Percentiles rank a stretch among this genome's conserved stretches.
phyloP scores from a whole-genome alignment of 169 alveolate genomes.

The Plasmodium gallinaceum region DNA sequence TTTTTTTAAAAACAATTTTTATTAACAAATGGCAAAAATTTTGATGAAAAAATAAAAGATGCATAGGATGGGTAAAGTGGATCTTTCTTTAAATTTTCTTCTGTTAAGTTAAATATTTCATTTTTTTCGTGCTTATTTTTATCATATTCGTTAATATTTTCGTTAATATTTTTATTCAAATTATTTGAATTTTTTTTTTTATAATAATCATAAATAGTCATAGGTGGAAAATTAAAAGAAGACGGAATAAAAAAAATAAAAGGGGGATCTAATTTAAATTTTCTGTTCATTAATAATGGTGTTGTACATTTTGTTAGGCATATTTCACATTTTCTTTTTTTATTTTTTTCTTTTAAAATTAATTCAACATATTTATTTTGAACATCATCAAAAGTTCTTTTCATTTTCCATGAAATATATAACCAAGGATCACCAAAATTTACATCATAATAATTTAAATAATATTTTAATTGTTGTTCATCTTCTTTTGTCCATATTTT shows the following conservation, averaged over 20 bases:
- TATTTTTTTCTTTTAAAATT: constrained; percentile 81
- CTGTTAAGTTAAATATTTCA: neutral
- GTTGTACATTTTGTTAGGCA: constrained; percentile 84
- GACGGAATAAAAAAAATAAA: constrained; percentile 87
- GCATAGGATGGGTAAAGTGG: constrained; percentile 71
- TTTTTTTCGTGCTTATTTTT: neutral
- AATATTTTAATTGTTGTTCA: constrained; percentile 82
- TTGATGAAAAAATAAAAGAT: constrained; percentile 59
- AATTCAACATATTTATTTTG: constrained; percentile 84
- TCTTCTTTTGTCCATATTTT: constrained; percentile 88
- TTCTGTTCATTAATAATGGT: constrained; percentile 88
- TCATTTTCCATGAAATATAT: constrained; percentile 92
- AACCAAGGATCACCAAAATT: constrained; percentile 92
- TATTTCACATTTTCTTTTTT: constrained; percentile 86
- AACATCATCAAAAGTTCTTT: constrained; percentile 88
- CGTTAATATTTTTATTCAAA: neutral
- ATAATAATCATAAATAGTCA: constrained; percentile 65
- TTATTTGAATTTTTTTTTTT: constrained; percentile 11
- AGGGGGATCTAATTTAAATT: constrained; percentile 90
- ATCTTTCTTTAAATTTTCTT: constrained; percentile 17
- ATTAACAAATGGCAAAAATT: constrained; percentile 48
- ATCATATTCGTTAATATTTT: neutral
- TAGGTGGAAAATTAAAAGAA: constrained; percentile 80
- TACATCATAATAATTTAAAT: constrained; percentile 87
- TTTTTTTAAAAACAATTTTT: constrained; percentile 54